Evolutionary conservation across 345 rosid species (phyloP), one percentile per base, ranked within the genome.

Genomic region (Acer yangbiense): DNA sequence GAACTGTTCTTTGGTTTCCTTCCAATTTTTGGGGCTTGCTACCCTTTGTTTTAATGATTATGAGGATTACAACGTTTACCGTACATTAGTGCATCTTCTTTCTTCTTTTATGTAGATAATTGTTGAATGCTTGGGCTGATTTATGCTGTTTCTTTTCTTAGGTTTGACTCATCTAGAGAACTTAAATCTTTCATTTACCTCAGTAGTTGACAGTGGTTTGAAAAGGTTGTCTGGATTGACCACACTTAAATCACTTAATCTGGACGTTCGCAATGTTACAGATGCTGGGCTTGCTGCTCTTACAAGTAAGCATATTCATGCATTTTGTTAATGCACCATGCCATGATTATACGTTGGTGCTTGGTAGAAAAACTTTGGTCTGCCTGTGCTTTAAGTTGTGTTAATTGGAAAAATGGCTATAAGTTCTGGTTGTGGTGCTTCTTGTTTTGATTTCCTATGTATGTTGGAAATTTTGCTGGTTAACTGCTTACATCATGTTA

Each of bases 211-310:
- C 76, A 67, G 85, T 81, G 88, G 91, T 66, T 65, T 88, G 70
- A 84, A 83, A 76, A 82, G 69, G 60, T 81, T 90, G 65, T 82
- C 89, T 69, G 85, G 87, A 71, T 72, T 90, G 80, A 77, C 86
- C 39, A 72, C 86, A 73, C 89, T 90, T 68, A 87, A 83, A 75
- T 86, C 87, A 35, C 94, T 90, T 70, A 90, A 89, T 74, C 71
- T 90, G 72, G 94, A 90, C 81, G 71, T 65, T 17, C 89, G 86
- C 68, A 87, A 87, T 70, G 78, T 87, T 76, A 85, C 91, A 43
- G 91, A 90, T 77, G 68, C 77, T 64, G 92, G 92, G 54, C 89
- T 90, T 69, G 85, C 91, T 41, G 81, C 78, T 66, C 86, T 90
- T 71, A 83, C 91, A 25, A 84, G 92, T 82, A 83, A 87, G 90